Evolutionary conservation across 2,329 filamentous ascomycete species (phyloP), one percentile per base, ranked within the genome.

Genomic region (Waltergamsia citrina): DNA sequence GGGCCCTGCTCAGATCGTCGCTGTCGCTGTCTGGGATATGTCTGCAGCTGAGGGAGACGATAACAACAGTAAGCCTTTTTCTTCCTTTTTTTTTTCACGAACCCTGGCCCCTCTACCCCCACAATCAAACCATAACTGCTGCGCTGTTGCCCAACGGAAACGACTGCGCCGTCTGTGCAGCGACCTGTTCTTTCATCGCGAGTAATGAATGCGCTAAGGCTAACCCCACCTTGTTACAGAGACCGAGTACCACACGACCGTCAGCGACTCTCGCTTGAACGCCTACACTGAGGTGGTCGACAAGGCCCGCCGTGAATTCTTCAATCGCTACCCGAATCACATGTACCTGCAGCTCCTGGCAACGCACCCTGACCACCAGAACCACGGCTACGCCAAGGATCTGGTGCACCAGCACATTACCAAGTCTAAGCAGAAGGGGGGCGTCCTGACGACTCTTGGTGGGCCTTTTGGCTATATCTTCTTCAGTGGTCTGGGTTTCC

Each of bases 1-100:
- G n/a, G 33, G 26, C n/a, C 26, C 36, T 9, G 29, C 37, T 14
- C 22, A 33, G 12, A 38, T 35, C 16, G 34, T 41, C 30, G 35
- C 41, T 15, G 38, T 41, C 20, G 39, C 41, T 16, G 34, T 41
- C 30, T 43, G 41, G 41, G 41, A 43, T 32, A 43, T 43, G 39
- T 34, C 35, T 12, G 34, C 19, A 24, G 29, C 36, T n/a, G 14
- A 12, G 10, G 38, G 29, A 19, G 33, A 37, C 17, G 28, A 38
- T n/a, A 29, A 24, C n/a, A 38, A 38, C 16, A 18, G 36, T 38
- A 21, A 37, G 35, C 33, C 15, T 27, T n/a, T 26, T 30, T 30
- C 7, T 6, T 30, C 15, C 6, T 29, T 16, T 29, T 16, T 29
- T 8, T n/a, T 24, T 8, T 8, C 22, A 24, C n/a, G 22, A 24